phyloP scores from a whole-genome alignment of 163 green algal genomes.

The Scenedesmus sp. region DNA sequence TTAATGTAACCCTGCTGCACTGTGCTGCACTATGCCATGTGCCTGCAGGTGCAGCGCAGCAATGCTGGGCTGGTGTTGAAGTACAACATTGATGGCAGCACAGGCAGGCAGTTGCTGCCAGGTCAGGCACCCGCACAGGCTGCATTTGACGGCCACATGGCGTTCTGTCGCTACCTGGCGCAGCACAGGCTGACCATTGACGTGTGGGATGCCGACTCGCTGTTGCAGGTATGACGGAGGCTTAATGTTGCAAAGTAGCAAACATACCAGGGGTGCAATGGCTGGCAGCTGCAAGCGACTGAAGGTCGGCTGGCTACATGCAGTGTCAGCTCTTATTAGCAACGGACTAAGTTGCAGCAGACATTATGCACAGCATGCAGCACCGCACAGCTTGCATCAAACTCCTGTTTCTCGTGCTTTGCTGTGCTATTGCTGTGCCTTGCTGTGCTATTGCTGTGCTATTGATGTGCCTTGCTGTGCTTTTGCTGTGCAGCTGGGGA shows the following conservation, averaged over 20 bases:
- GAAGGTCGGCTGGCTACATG: too few species aligned
- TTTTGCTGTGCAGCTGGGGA: slow-evolving; percentile 65
- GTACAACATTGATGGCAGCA: slow-evolving; percentile 69
- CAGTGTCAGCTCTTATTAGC: too few species aligned
- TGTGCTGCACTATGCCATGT: background rate
- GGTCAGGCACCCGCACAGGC: slow-evolving; percentile 59
- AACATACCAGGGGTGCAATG: background rate
- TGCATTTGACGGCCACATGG: slow-evolving; percentile 65
- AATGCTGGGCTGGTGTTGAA: slow-evolving; percentile 71
- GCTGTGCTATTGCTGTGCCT: background rate
- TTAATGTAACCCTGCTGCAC: background rate
- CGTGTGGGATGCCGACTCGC: slow-evolving; percentile 81
- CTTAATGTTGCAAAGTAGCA: background rate
- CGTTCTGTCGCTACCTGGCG: slow-evolving; percentile 75
- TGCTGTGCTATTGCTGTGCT: background rate
- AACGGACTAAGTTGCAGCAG: too few species aligned
- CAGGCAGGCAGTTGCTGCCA: slow-evolving; percentile 46
- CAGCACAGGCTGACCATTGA: slow-evolving; percentile 71
- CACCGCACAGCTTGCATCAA: too few species aligned
- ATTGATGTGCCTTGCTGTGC: background rate
- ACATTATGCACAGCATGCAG: too few species aligned
- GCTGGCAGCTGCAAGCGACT: too few species aligned
- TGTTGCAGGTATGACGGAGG: slow-evolving; percentile 70
- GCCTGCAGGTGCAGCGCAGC: slow-evolving; percentile 25
- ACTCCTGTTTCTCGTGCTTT: too few species aligned